phyloP scores from a whole-genome alignment of 257 asterid genomes.

The Thymus quinquecostatus region DNA sequence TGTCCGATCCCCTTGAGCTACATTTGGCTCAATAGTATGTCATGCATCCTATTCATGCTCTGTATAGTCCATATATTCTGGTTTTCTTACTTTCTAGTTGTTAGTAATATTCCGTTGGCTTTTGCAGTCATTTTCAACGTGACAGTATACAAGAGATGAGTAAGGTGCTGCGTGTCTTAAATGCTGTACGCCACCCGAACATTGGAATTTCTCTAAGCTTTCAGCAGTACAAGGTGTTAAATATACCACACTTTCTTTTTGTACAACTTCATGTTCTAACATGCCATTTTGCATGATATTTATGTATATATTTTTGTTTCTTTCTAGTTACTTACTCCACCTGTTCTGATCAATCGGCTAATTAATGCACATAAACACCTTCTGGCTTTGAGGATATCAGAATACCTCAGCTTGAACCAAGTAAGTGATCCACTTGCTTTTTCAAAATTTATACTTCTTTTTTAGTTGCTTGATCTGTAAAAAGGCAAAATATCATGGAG shows the following conservation, averaged over 20 bases:
- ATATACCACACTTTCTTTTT: conserved; percentile 24
- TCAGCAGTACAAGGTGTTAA: conserved; percentile 85
- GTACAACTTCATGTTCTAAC: conserved; percentile 8
- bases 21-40: conserved; percentile 19
- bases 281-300: conserved; percentile 26
- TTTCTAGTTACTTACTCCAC: conserved; percentile 83
- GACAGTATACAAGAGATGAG: conserved; percentile 85
- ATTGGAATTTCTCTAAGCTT: conserved; percentile 91
- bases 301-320: conserved; percentile 16
- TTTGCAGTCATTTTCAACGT: conserved; percentile 94
- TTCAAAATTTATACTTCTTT: not conserved
- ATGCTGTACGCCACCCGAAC: conserved; percentile 81
- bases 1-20: conserved; percentile 27
- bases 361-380: conserved; percentile 85
- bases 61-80: conserved; percentile 49
- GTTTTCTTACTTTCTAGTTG: conserved; percentile 50
- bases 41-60: conserved; percentile 29
- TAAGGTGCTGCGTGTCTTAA: conserved; percentile 79
- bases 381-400: conserved; percentile 83
- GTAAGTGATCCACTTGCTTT: conserved; percentile 49
- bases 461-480: not conserved
- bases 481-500: not conserved
- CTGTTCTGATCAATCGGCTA: conserved; percentile 87
- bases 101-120: conserved; percentile 87
- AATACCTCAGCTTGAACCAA: conserved; percentile 78